These are phyloP conservation scores for Trypanosoma conorhini DNA, from an alignment of 208 protist genomes.

Conservation along the genomic window DNA sequence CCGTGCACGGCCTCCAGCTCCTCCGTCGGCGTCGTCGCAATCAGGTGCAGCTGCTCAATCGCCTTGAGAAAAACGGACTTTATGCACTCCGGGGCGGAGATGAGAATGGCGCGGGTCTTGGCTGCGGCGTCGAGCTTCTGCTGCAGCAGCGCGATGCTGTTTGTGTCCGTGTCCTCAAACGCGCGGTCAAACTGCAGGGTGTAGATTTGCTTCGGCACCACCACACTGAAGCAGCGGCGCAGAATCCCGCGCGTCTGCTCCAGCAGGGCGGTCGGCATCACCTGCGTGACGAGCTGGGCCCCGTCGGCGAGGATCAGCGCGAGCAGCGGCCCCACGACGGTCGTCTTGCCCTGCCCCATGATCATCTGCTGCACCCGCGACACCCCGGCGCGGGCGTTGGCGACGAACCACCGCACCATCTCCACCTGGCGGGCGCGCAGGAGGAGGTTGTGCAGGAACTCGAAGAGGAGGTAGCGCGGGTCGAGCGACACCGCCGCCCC, in stretches of 20 bases:
- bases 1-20: conserved; percentile 40
- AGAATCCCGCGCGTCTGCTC: conserved; percentile 92
- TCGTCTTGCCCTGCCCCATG: conserved; percentile 97
- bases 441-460: conserved; percentile 94
- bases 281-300: conserved; percentile 89
- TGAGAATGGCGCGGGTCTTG: conserved; percentile 72
- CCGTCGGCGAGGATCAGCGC: conserved; percentile 94
- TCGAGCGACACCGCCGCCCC: conserved; percentile 44
- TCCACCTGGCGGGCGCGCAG: conserved; percentile 93
- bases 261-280: conserved; percentile 93
- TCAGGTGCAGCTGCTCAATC: conserved; percentile 89
- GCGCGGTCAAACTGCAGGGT: conserved; percentile 81
- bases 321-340: conserved; percentile 92
- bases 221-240: conserved; percentile 88
- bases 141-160: conserved; percentile 45
- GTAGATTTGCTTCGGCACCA: conserved; percentile 93
- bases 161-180: conserved; percentile 50
- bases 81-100: conserved; percentile 88
- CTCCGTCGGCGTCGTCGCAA: conserved; percentile 56
- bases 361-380: conserved; percentile 95
- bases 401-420: conserved; percentile 90
- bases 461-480: conserved; percentile 92
- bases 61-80: conserved; percentile 95
- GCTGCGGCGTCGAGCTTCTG: conserved; percentile 75
- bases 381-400: conserved; percentile 52